Base-by-base conservation (phyloP, 2,329 filamentous ascomycete genomes). In the Botrytis medusae region DNA sequence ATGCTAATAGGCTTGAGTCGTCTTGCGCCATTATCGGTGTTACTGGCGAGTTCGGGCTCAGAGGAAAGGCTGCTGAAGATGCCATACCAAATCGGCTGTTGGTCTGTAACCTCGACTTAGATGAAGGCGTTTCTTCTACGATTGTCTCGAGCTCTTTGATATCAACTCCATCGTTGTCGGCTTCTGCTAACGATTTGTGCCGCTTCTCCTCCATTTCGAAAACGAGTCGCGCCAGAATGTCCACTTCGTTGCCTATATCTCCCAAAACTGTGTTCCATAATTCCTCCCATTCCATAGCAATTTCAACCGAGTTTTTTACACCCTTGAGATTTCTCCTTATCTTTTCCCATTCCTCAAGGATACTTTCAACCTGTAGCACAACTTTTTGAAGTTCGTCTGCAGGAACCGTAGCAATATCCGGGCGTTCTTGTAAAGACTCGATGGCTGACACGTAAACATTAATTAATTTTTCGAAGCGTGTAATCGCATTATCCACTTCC, bases 281-380 rank as follows among this genome's bases (percentile, higher is more conserved):
- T 83, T 98, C 95, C 82, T 98, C 95, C 95, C 95, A 99, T 81
- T 99, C 96, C 94, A 98, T 97, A 64, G 96, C 96, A 74, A 97
- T 90, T 82, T 98, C 96, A 29, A 99, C 95, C 80, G 98, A 95
- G 65, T 89, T 89, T 81, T 97, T 97, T 72, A 97, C 92, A 40
- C 84, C 91, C 76, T 92, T 92, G 69, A 99, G 84, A 1, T 92
- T 91, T 60, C 85, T 86, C 78, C 94, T 92, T 78, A 98, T 95
- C 77, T 91, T 90, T 62, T 90, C 87, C 96, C 96, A 99, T 79
- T 95, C 93, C 51, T 87, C 86, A 75, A 97, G 85, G 74, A 97
- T 96, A 32, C 87, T 86, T 79, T 98, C 95, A 92, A 98, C 97
- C 83, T 97, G 94, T 18, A 88, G 86, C 37, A 98, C 93, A 25